A percentile compares a stretch with the other conserved stretches of the same genome.
phyloP scores from a whole-genome alignment of 176 grass and related monocot genomes.

The Carex kokanica region DNA sequence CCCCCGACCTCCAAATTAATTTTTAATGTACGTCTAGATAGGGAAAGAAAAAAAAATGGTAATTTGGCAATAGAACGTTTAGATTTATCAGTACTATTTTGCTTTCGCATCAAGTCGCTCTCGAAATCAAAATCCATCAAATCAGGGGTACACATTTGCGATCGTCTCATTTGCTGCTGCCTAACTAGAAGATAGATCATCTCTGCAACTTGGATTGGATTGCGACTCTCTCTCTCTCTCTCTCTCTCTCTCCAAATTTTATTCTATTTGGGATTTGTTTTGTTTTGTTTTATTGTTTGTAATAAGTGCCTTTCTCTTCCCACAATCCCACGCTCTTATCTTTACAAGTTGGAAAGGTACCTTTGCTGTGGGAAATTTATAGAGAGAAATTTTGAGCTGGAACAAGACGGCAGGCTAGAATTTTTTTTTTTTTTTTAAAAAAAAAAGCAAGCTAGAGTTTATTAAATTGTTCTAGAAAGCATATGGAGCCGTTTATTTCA shows the following conservation, averaged over 20 bases:
- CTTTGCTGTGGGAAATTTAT: background rate
- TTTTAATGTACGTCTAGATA: background rate
- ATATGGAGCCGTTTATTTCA: background rate
- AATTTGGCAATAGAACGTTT: background rate
- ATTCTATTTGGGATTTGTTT: background rate
- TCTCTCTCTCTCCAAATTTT: background rate
- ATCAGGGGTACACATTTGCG: background rate
- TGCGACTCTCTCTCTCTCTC: background rate
- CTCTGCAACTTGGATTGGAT: background rate
- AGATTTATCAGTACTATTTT: background rate
- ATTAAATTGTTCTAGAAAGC: background rate
- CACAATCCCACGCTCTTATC: background rate
- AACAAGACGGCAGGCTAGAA: background rate
- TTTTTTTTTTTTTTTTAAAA: background rate
- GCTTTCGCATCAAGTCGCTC: background rate
- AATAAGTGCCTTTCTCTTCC: background rate
- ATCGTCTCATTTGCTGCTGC: slow-evolving; percentile 1
- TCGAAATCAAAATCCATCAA: background rate
- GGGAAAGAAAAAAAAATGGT: background rate
- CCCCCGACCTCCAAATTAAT: background rate
- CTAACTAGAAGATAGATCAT: background rate
- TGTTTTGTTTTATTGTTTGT: background rate
- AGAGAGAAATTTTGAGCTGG: background rate
- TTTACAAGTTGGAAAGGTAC: background rate
- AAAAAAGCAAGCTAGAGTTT: no score